Evolutionary conservation across 2,329 filamentous ascomycete species (phyloP).

Genomic region (Diaporthe caulivora): DNA sequence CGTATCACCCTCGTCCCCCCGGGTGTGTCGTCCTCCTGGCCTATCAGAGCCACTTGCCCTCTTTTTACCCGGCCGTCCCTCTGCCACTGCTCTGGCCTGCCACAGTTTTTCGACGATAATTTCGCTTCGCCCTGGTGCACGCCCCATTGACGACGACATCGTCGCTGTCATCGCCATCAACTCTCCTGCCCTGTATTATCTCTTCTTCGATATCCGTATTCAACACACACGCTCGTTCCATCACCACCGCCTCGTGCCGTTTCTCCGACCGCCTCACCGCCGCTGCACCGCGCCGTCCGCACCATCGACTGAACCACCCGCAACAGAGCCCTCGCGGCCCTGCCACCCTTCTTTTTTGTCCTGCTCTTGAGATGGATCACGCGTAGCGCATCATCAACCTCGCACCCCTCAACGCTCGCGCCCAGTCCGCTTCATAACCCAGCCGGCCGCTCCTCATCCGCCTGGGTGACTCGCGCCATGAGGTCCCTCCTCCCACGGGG

Average conservation of each 20-base stretch:
- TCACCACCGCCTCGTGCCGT: conserved; percentile 1
- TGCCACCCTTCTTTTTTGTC: conserved; percentile 1
- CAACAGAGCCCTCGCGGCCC: conserved; percentile 8
- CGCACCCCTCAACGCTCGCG: neutral
- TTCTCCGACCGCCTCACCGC: conserved; percentile 10
- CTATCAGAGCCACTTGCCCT: neutral
- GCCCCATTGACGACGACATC: neutral
- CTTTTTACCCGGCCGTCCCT: neutral
- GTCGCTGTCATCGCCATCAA: neutral
- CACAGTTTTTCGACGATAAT: conserved; percentile 16
- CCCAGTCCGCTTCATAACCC: neutral
- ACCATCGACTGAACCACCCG: neutral
- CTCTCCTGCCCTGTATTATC: conserved; percentile 1
- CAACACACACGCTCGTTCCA: conserved; percentile 32
- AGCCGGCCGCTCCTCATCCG: conserved; percentile 5
- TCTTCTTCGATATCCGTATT: conserved; percentile 22
- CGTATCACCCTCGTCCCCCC: neutral
- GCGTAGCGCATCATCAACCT: conserved; percentile 23
- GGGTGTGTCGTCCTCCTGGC: neutral
- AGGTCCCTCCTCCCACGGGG: conserved; percentile 59
- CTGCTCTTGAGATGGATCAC: conserved; percentile 37
- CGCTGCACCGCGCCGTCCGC: neutral
- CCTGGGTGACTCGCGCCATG: conserved; percentile 54
- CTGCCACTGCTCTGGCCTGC: neutral
- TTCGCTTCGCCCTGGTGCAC: neutral